Evolutionary conservation across 2,329 filamentous ascomycete species (phyloP), one percentile per base, ranked within the genome.

Genomic region (Lachnellula occidentalis): DNA sequence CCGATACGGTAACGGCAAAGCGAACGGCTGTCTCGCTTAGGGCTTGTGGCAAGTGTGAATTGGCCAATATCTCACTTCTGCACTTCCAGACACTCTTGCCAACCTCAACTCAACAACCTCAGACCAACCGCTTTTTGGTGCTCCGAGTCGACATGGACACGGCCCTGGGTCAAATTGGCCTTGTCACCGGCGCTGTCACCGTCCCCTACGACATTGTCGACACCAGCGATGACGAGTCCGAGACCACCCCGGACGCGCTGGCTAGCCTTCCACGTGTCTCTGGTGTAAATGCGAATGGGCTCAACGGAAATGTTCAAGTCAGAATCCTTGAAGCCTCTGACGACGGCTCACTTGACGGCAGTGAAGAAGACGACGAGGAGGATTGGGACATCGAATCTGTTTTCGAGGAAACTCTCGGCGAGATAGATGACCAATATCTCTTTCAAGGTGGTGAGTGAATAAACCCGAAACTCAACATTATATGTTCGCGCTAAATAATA

Each of bases 391-490:
- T 67, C 5, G 69, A 74, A 48, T 78, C 74, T 39, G 60, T 77
- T n/a, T 73, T 73, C 55, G 74, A 74, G 54, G 76, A 78, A 49
- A 69, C 72, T 21, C 61, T 79, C 43, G 72, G 77, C 57, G 70
- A 76, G 50, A 61, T 79, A 53, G 72, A 70, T 49, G 75, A 79
- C 58, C 74, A 77, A 37, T 68, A 73, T 61, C 68, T 78, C 61
- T 71, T 62, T 59, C 66, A 64, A 61, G 73, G 73, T 69, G 70
- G 74, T 72, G 60, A 66, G 67, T 63, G 51, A 52, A 53, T 57
- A 48, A 43, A 46, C 42, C 45, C 58, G 47, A 58, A 54, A 60
- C 46, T 55, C 39, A 48, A 55, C 49, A 31, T 27, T 46, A 49
- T 49, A 54, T 49, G 48, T 50, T 31, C 48, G 43, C 46, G 56